A percentile compares a stretch with the other conserved stretches of the same genome.
These are phyloP conservation scores for Dendrobium catenatum DNA, from an alignment of 106 monocot genomes.

Conservation along the genomic window DNA sequence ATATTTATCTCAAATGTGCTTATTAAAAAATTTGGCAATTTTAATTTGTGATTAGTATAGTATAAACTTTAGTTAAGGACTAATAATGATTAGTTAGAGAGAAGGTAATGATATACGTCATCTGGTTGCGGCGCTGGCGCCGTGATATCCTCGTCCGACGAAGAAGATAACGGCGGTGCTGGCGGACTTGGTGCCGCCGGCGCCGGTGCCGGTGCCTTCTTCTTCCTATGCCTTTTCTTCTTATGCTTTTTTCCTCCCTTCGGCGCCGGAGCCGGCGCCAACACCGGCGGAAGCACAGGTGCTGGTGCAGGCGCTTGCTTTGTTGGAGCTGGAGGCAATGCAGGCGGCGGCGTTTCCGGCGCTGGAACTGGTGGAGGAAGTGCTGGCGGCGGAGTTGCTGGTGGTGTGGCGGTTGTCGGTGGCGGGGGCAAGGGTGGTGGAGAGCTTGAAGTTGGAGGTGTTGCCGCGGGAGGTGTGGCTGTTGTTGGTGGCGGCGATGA, in stretches of 20 bases:
- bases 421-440: neutral
- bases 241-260: conserved; percentile 39
- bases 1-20: no score
- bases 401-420: conserved; percentile 2
- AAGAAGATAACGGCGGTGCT: conserved; percentile 27
- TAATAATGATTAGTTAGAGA: no score
- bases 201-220: conserved; percentile 34
- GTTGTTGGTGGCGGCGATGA: neutral
- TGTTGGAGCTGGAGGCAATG: conserved; percentile 19
- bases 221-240: conserved; percentile 35
- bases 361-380: conserved; percentile 8
- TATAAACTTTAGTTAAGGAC: no score
- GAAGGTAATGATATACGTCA: conserved; percentile 12
- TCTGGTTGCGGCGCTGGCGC: conserved; percentile 31
- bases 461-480: conserved; percentile 2
- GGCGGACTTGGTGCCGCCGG: conserved; percentile 41
- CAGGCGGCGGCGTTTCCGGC: conserved; percentile 10
- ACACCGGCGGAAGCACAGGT: neutral
- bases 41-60: no score
- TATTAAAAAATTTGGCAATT: no score
- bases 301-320: conserved; percentile 11
- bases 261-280: conserved; percentile 35
- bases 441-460: conserved; percentile 3
- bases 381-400: conserved; percentile 3
- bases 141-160: conserved; percentile 14